Base-by-base conservation (phyloP, 495 filamentous ascomycete genomes). In the Neurospora sp. region DNA sequence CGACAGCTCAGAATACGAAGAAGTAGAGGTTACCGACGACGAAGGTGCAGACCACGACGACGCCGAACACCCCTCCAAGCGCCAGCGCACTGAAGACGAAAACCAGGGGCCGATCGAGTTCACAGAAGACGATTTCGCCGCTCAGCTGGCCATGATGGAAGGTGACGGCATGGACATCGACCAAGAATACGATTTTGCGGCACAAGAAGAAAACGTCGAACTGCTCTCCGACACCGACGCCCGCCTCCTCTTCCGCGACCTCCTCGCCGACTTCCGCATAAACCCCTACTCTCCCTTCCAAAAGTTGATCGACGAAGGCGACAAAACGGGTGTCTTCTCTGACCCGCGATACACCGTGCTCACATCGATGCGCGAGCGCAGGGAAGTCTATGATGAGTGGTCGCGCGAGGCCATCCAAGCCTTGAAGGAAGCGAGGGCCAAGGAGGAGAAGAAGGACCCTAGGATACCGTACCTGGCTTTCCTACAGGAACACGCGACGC, bases 261-360 rank as follows among this genome's bases (percentile, higher is more conserved):
- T 99, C 71, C 87, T 99, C 8, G 88, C 92, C 75, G 95, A 98
- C 77, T 88, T 87, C 77, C 83, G 85, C 42, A 90, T 97, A 75
- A 96, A 89, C 75, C 96, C 96, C 0, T 99, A 94, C 84, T 89
- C 87, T n/a, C 88, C 93, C 8, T 99, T 94, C 93, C 96, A 98
- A 59, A 92, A 90, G 42, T 80, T 96, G 4, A 86, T 96, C 42
- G 91, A 94, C 73, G 90, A 95, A 73, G 91, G 90, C n/a, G 88
- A 87, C 27, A 65, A 65, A 3, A 65, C 53, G 2, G 53, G 53
- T 8, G 87, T 99, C 69, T 86, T 97, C 38, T 89, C 96, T 71
- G 96, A 99, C 81, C 86, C 89, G 39, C 88, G 96, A 70, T 98
- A 98, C 80, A 93, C 91, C 1, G 89, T 91, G 4, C 88, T 97